Percentiles rank a stretch among this genome's conserved stretches.
Evolutionary conservation across 306 rosid species (phyloP).

Genomic region (Begonia masoniana): DNA sequence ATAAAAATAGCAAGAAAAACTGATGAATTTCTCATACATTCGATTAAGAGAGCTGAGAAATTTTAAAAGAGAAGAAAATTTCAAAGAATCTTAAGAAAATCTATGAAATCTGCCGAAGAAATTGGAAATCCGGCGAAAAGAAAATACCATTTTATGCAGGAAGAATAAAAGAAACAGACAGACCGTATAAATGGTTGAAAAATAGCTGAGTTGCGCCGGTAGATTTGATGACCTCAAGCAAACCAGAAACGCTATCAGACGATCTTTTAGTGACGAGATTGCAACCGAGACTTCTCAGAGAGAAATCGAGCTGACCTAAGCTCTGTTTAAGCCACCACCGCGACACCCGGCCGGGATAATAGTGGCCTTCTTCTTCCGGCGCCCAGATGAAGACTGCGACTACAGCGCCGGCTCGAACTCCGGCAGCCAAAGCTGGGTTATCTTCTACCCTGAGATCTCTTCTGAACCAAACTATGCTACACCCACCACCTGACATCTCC

Average conservation of each 20-base stretch:
- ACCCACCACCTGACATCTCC: slow-evolving; percentile 84
- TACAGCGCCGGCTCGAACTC: slow-evolving; percentile 82
- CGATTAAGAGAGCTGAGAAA: too few relatives aligned
- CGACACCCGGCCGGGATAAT: slow-evolving; percentile 81
- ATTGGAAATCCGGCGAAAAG: too few relatives aligned
- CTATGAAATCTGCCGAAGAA: too few relatives aligned
- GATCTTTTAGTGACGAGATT: slow-evolving; percentile 72
- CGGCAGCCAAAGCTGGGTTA: slow-evolving; percentile 87
- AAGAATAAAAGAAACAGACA: background rate
- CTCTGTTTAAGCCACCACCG: slow-evolving; percentile 98
- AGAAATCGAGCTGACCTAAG: slow-evolving; percentile 74
- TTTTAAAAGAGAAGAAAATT: too few relatives aligned
- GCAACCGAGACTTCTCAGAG: slow-evolving; percentile 68
- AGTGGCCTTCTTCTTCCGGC: slow-evolving; percentile 95
- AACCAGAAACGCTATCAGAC: slow-evolving; percentile 69
- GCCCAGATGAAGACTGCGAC: slow-evolving; percentile 90
- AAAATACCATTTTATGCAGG: too few relatives aligned
- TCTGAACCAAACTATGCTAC: slow-evolving; percentile 98
- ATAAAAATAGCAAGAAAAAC: too few relatives aligned
- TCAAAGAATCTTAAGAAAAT: too few relatives aligned
- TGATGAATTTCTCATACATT: too few relatives aligned
- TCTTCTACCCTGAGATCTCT: slow-evolving; percentile 97
- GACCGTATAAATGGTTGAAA: slow-evolving; percentile 96
- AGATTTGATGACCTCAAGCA: slow-evolving; percentile 52
- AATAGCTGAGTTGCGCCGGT: slow-evolving; percentile 90